Evolutionary conservation across 1,284 basidiomycete species (phyloP).

Genomic region (Ustilago nuda): DNA sequence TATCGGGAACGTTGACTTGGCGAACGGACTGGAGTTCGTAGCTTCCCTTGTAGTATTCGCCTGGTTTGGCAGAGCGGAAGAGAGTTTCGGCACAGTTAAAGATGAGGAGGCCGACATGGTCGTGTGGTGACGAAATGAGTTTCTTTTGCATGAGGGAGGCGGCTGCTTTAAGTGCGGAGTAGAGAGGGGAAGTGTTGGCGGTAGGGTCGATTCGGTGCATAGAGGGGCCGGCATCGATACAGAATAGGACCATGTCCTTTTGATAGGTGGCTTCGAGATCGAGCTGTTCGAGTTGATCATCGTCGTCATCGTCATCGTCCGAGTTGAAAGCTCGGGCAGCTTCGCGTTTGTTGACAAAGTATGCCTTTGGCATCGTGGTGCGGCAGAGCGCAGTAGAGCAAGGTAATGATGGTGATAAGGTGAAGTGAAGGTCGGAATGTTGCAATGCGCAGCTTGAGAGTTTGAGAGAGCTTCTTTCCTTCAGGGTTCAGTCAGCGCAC

Average conservation of each 20-base stretch:
- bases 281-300: constrained; percentile 48
- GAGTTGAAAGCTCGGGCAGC: constrained; percentile 43
- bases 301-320: constrained; percentile 37
- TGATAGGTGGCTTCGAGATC: constrained; percentile 48
- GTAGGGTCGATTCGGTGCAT: constrained; percentile 76
- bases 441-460: not conserved
- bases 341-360: constrained; percentile 53
- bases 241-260: constrained; percentile 75
- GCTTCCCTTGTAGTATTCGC: constrained; percentile 75
- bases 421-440: not conserved
- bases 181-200: constrained; percentile 67
- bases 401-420: not conserved
- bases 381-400: not conserved
- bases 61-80: constrained; percentile 67
- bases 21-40: constrained; percentile 81
- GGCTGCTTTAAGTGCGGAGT: constrained; percentile 81
- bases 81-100: constrained; percentile 82
- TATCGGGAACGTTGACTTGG: constrained; percentile 79
- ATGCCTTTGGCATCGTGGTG: constrained; percentile 41
- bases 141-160: constrained; percentile 88
- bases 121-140: constrained; percentile 85
- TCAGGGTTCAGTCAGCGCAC: constrained; percentile 12
- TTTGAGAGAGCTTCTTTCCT: not conserved
- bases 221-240: constrained; percentile 88
- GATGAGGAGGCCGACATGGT: constrained; percentile 86